Evolutionary conservation across 345 rosid genomes (phyloP), one percentile per base, ranked within the genome.

Genomic region (Orychophragmus violaceus): DNA sequence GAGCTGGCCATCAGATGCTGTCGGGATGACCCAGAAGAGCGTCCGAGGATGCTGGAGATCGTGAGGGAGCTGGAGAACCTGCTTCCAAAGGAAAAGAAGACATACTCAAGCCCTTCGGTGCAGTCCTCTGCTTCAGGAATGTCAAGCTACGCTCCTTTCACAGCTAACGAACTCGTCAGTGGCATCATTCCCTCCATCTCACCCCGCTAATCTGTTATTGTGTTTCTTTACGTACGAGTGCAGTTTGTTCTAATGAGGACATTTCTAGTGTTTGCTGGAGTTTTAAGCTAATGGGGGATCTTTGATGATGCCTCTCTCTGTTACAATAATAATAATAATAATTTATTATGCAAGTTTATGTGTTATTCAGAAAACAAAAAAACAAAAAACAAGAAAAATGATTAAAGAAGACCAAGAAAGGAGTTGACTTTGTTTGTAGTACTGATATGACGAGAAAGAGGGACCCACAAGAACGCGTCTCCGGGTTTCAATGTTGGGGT

Each of bases 61-160:
- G 87, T 81, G 22, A 68, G 85, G 61, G 83, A 83, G 74, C 65
- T 81, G 12, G 87, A 81, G 74, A 71, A 79, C 49, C 49, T 83
- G 78, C 25, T 83, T 45, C 66, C 75, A 10, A 66, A 74, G 28
- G 44, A 48, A 5, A 68, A 66, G 16, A 45, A 45, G 32, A 46
- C 46, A 21, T 21, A 62, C 13, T 44, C 72, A 12, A 71, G 70
- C 21, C 62, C 76, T 27, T 56, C 83, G 10, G 22, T 52, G 7
- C 49, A 48, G 3, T 71, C 78, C 0, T 68, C 75, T 11, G 10
- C 58, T 24, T 71, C 76, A 2, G 69, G 62, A 39, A 37, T 36
- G 18, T 69, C 72, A 16, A 19, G 46, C 46, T n/a, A n/a, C n/a
- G n/a, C n/a, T n/a, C n/a, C n/a, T n/a, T 39, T 27, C 39, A 42